Evolutionary conservation across 805 yeast genomes (phyloP), one percentile per base, ranked within the genome.

Genomic region (Kuraishia hungarica): DNA sequence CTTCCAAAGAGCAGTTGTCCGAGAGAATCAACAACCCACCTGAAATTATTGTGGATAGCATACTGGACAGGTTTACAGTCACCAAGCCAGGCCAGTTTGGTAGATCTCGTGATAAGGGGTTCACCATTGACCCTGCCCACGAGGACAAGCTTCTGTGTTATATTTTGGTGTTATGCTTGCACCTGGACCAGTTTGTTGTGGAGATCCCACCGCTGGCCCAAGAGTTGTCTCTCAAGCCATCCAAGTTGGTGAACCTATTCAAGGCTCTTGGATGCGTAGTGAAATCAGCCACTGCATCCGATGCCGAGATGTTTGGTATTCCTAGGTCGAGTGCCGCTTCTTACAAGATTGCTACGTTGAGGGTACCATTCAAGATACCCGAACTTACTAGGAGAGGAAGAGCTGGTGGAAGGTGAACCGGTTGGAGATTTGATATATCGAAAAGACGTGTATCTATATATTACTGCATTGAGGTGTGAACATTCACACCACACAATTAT

Each of bases 311-410:
- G 2, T 78, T 83, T 60, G 87, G 86, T 29, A 76, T 87, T 57
- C 81, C 87, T 52, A 85, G 80, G 69, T 70, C 78, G 53, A 55
- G 66, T 47, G 68, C 71, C 15, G 68, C 81, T 10, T 77, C 82
- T 46, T 86, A 87, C 71, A 89, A 90, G 70, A 76, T 93, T 61
- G 98, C 97, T 2, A 71, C 81, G 19, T 78, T 94, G 69, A 84
- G 81, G 67, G 96, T 91, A 35, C 99, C 99, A 47, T 87, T 94
- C 72, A 85, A 83, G 67, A 75, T 89, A 53, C 99, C 99, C 7
- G 93, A 87, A 62, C 78, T 88, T 78, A 79, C 84, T 11, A 83
- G 84, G 74, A 78, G 88, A 64, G 48, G 24, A 21, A 51, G 53
- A 47, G 39, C 24, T 13, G 24, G 23, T 35, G 43, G 52, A 17